These are phyloP conservation scores for Capsicum chinense DNA, from an alignment of 257 asterid genomes.

Conservation along the genomic window DNA sequence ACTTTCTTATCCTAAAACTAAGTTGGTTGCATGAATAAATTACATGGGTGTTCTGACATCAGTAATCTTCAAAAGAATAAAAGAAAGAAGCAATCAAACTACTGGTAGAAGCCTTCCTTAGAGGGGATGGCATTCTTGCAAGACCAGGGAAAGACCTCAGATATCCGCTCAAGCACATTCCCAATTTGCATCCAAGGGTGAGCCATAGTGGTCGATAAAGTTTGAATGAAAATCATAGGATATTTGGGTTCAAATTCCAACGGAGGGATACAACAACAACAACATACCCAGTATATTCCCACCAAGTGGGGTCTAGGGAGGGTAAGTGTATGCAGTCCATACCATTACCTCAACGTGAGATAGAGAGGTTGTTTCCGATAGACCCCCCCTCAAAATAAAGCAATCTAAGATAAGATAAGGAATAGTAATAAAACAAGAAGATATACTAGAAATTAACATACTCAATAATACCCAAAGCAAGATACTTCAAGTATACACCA, in stretches of 20 bases:
- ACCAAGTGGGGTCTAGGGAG: too few species aligned
- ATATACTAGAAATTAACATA: too few species aligned
- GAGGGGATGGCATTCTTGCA: constrained; percentile 22
- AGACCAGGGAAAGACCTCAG: background rate
- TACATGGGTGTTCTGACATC: background rate
- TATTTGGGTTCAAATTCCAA: background rate
- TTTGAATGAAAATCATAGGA: background rate
- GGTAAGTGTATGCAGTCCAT: too few species aligned
- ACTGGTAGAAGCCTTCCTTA: background rate
- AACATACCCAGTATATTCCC: too few species aligned
- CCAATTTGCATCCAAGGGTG: background rate
- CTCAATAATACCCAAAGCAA: too few species aligned
- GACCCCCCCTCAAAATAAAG: too few species aligned
- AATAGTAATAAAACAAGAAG: too few species aligned
- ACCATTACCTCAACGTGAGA: too few species aligned
- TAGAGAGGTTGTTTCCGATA: too few species aligned
- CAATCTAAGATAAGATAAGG: too few species aligned
- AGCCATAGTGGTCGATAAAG: background rate
- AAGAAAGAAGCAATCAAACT: background rate
- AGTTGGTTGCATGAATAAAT: background rate
- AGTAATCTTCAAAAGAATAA: constrained; percentile 1
- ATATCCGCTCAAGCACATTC: background rate
- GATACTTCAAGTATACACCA: too few species aligned
- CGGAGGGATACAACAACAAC: background rate
- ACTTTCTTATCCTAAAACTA: background rate